Evolutionary conservation across 306 rosid species (phyloP).

Genomic region (Abrus pulchellus): DNA sequence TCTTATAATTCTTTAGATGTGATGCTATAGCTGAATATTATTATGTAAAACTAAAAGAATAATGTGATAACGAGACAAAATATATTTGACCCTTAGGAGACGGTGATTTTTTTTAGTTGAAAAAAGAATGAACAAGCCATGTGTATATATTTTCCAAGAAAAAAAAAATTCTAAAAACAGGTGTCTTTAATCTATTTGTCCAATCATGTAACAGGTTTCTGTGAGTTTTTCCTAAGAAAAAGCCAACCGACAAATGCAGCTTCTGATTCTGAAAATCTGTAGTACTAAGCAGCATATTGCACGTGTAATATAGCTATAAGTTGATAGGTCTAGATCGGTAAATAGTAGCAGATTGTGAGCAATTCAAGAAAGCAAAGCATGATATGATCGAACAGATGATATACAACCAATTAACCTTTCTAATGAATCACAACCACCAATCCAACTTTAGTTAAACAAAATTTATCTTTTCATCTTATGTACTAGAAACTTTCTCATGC

Average conservation of each 20-base stretch:
- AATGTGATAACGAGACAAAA: constrained; percentile 13
- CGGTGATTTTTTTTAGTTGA: constrained; percentile 3
- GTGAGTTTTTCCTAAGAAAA: constrained; percentile 34
- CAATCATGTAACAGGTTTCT: constrained; percentile 19
- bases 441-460: constrained; percentile 32
- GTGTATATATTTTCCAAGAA: constrained; percentile 35
- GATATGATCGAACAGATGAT: neutral
- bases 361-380: constrained; percentile 22
- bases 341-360: neutral
- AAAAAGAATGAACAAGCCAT: constrained; percentile 5
- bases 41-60: neutral
- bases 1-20: neutral
- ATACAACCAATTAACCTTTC: neutral
- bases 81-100: constrained; percentile 8
- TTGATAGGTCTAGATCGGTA: constrained; percentile 34
- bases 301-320: constrained; percentile 25
- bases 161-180: constrained; percentile 17
- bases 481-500: constrained; percentile 22
- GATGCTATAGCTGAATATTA: neutral
- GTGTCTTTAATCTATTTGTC: constrained; percentile 3
- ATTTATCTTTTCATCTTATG: constrained; percentile 10
- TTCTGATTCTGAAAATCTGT: constrained; percentile 32
- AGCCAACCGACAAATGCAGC: constrained; percentile 28
- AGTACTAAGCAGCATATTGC: constrained; percentile 22
- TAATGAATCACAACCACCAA: constrained; percentile 37